Percentiles rank a stretch among this genome's conserved stretches.
Evolutionary conservation across 352 stramenopile species (phyloP).

Genomic region (Globisporangium spinosum): DNA sequence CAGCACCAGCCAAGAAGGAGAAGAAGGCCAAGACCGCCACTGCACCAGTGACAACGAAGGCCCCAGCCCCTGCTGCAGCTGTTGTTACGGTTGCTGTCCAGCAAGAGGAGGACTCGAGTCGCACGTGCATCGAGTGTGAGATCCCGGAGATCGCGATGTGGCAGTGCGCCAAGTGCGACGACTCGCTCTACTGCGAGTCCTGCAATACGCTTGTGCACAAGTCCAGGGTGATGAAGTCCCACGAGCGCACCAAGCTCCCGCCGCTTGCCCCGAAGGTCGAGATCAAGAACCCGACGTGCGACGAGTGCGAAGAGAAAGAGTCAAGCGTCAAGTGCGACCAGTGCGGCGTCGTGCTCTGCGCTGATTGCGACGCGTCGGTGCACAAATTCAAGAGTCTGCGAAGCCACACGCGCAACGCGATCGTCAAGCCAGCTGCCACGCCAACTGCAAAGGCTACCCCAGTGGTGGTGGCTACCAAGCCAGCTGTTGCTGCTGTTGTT

Average conservation of each 20-base stretch:
- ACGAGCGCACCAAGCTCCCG: slow-evolving; percentile 42
- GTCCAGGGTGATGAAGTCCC: slow-evolving; percentile 60
- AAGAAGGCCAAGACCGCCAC: slow-evolving; percentile 10
- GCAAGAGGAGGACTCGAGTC: slow-evolving; percentile 18
- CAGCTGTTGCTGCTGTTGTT: background rate
- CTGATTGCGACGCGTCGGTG: slow-evolving; percentile 48
- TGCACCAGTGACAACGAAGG: slow-evolving; percentile 10
- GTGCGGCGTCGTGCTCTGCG: slow-evolving; percentile 57
- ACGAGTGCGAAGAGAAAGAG: slow-evolving; percentile 43
- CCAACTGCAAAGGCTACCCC: background rate
- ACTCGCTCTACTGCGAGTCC: slow-evolving; percentile 57
- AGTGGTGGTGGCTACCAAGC: background rate
- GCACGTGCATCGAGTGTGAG: slow-evolving; percentile 69
- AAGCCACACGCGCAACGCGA: slow-evolving; percentile 33
- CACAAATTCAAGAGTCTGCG: slow-evolving; percentile 74
- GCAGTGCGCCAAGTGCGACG: slow-evolving; percentile 55
- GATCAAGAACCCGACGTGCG: slow-evolving; percentile 32
- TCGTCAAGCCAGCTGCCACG: slow-evolving; percentile 3
- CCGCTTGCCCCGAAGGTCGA: slow-evolving; percentile 10
- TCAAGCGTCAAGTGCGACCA: slow-evolving; percentile 47
- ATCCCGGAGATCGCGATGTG: slow-evolving; percentile 36
- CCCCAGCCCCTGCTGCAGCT: slow-evolving; percentile 1
- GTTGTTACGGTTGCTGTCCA: background rate
- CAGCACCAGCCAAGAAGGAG: background rate
- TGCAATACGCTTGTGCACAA: slow-evolving; percentile 56